phyloP scores from a whole-genome alignment of 495 filamentous ascomycete species.

The Penicillium lividum region DNA sequence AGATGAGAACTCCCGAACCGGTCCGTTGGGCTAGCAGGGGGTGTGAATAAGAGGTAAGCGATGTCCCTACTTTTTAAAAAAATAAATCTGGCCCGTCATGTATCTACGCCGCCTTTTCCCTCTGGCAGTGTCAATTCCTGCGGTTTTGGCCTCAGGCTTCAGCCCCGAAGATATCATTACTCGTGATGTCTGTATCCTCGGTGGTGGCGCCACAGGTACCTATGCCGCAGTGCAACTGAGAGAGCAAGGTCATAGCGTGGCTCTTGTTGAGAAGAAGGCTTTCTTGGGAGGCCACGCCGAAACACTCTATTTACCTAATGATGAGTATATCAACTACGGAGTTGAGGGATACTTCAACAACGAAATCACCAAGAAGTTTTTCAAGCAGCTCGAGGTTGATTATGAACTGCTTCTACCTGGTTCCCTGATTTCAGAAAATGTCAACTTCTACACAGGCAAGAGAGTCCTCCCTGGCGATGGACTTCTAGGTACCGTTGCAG shows the following conservation, averaged over 20 bases:
- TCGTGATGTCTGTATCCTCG: slow-evolving; percentile 47
- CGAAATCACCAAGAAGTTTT: slow-evolving; percentile 34
- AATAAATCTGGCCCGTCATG: too few species aligned
- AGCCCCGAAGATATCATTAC: slow-evolving; percentile 6
- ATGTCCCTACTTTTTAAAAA: too few species aligned
- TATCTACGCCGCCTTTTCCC: too few species aligned
- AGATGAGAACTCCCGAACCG: too few species aligned
- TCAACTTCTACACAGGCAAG: slow-evolving; percentile 17
- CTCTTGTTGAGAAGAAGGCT: slow-evolving; percentile 43
- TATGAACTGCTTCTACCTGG: slow-evolving; percentile 9
- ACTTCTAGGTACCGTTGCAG: background rate
- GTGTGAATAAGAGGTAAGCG: too few species aligned
- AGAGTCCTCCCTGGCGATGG: slow-evolving; percentile 5
- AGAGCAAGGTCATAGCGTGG: slow-evolving; percentile 41
- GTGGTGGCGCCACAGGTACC: slow-evolving; percentile 50
- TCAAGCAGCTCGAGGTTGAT: slow-evolving; percentile 29
- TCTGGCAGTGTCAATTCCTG: too few species aligned
- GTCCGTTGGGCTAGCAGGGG: too few species aligned
- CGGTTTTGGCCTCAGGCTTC: too few species aligned
- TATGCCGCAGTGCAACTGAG: slow-evolving; percentile 49
- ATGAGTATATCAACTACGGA: slow-evolving; percentile 43
- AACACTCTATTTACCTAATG: slow-evolving; percentile 41
- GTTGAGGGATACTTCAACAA: slow-evolving; percentile 41
- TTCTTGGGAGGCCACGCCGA: slow-evolving; percentile 44
- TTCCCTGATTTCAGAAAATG: background rate